Percentiles rank a stretch among this genome's conserved stretches.
phyloP scores from a whole-genome alignment of 2,329 filamentous ascomycete genomes.

The Neonectria punicea region DNA sequence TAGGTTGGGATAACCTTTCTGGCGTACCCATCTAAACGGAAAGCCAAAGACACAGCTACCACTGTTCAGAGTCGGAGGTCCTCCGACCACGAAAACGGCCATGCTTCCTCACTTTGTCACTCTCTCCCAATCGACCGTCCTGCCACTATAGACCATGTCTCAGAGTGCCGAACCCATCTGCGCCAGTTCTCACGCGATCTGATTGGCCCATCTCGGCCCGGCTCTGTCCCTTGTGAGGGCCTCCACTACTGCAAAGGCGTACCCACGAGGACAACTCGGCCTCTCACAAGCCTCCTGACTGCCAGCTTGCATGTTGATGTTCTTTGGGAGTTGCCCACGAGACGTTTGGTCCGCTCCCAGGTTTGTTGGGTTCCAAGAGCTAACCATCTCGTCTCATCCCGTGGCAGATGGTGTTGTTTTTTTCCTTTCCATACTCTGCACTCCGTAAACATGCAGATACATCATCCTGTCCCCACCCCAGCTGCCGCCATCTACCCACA shows the following conservation, averaged over 20 bases:
- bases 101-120: background rate
- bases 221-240: constrained; percentile 14
- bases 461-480: background rate
- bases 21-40: background rate
- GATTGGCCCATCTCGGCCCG: constrained; percentile 33
- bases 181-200: constrained; percentile 29
- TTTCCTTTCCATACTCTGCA: background rate
- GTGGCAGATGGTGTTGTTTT: constrained; percentile 13
- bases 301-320: background rate
- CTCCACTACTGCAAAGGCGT: background rate
- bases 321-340: background rate
- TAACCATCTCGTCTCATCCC: background rate
- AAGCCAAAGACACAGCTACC: background rate
- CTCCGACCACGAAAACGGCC: background rate
- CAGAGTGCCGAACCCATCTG: constrained; percentile 23
- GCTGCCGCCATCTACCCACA: constrained; percentile 12
- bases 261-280: background rate
- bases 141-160: constrained; percentile 33
- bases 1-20: background rate
- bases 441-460: background rate
- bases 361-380: background rate
- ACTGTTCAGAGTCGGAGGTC: background rate
- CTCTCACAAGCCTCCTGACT: background rate
- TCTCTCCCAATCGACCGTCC: background rate
- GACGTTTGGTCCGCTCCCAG: background rate